Evolutionary conservation across 331 rosid species (phyloP).

Genomic region (Prunus yedoensis): DNA sequence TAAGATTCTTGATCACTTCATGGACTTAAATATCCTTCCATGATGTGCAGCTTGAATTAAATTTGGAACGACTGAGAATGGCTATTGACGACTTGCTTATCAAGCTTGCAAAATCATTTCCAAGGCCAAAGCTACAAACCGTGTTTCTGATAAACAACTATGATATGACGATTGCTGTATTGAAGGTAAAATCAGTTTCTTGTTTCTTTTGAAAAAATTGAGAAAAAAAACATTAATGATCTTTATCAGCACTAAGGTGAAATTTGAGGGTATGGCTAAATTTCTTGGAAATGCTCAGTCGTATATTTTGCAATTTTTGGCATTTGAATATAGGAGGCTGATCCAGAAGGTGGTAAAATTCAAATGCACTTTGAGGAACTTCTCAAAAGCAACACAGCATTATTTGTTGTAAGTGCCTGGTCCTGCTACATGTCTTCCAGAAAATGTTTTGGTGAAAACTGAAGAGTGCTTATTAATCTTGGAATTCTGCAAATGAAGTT

Average conservation of each 20-base stretch:
- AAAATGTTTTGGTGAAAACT: not conserved
- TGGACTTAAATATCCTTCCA: slow-evolving; percentile 1
- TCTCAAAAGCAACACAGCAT: slow-evolving; percentile 87
- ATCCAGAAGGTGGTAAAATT: slow-evolving; percentile 90
- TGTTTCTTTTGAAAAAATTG: not conserved
- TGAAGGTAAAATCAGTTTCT: slow-evolving; percentile 63
- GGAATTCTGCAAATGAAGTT: not conserved
- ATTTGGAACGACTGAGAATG: slow-evolving; percentile 90
- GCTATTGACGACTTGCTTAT: slow-evolving; percentile 90
- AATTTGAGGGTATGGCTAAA: not conserved
- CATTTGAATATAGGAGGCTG: slow-evolving; percentile 71
- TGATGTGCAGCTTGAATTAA: slow-evolving; percentile 78
- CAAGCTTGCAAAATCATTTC: slow-evolving; percentile 89
- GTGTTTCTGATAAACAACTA: slow-evolving; percentile 95
- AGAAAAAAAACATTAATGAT: not conserved
- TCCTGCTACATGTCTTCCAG: not conserved
- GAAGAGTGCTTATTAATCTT: not conserved
- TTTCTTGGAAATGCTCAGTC: not conserved
- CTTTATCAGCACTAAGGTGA: slow-evolving; percentile 1
- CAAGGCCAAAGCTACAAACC: slow-evolving; percentile 70
- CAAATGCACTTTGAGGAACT: slow-evolving; percentile 92
- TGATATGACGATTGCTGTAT: slow-evolving; percentile 90
- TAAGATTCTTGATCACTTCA: not conserved
- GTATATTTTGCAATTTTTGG: slow-evolving; percentile 15
- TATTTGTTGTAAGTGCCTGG: slow-evolving; percentile 75